Percentiles rank a stretch among this genome's conserved stretches.
Conservation (phyloP, 2,329 filamentous ascomycete species). For the Cercospora zeina region DNA sequence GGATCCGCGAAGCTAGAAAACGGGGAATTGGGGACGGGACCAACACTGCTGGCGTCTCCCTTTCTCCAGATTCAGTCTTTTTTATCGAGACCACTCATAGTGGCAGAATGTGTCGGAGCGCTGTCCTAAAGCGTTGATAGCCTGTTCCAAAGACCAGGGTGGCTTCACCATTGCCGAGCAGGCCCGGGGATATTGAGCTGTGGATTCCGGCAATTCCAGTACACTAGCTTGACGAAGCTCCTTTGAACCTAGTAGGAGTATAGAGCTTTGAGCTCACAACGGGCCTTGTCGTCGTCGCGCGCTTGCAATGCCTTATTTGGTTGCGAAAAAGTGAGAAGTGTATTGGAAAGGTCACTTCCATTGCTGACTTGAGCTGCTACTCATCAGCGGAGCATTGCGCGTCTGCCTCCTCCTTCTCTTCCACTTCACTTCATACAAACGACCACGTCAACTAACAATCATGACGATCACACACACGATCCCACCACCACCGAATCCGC, state of each 20-base stretch:
- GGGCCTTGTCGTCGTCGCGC: conserved; percentile 1
- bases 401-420: not conserved
- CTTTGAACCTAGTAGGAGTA: not conserved
- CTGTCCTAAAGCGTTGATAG: conserved; percentile 1
- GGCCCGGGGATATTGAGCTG: not conserved
- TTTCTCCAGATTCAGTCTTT: not conserved
- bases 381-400: not conserved
- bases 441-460: not conserved
- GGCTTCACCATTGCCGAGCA: not conserved
- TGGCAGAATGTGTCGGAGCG: not conserved
- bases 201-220: not conserved
- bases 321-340: not conserved
- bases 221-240: conserved; percentile 1
- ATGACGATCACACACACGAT: conserved; percentile 9
- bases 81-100: not conserved
- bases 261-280: conserved; percentile 5
- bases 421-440: not conserved
- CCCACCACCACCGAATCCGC: conserved; percentile 15
- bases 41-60: not conserved
- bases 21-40: not conserved
- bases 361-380: not conserved
- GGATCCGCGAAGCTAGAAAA: conserved; percentile 3
- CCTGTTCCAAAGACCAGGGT: not conserved
- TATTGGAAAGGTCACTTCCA: not conserved
- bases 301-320: not conserved